phyloP scores from a whole-genome alignment of 371 early-diverging fungal genomes.

The Nematocida ironsii region DNA sequence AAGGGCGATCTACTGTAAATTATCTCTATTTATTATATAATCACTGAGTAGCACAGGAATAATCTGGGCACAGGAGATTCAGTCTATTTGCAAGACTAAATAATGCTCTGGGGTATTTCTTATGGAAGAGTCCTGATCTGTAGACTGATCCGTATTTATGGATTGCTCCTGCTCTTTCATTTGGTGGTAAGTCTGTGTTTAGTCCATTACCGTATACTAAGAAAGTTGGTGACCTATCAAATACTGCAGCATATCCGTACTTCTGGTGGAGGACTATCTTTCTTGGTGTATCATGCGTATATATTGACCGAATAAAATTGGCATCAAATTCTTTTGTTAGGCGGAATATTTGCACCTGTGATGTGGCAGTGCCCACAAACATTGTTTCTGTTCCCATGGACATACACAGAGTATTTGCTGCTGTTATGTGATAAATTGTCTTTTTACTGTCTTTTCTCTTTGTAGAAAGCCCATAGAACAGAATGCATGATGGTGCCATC shows the following conservation, averaged over 20 bases:
- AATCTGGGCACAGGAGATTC: not conserved
- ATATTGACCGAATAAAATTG: slow-evolving; percentile 32
- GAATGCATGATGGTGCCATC: slow-evolving; percentile 44
- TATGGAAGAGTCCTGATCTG: slow-evolving; percentile 50
- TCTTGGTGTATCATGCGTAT: slow-evolving; percentile 31
- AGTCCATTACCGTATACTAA: slow-evolving; percentile 40
- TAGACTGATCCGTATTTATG: slow-evolving; percentile 31
- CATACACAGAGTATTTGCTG: slow-evolving; percentile 31
- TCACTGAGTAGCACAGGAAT: not conserved
- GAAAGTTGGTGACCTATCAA: slow-evolving; percentile 45
- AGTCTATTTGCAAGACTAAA: slow-evolving; percentile 24
- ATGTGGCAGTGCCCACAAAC: slow-evolving; percentile 41
- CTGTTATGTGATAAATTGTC: slow-evolving; percentile 50
- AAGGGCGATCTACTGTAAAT: too few relatives aligned
- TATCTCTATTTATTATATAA: too few relatives aligned
- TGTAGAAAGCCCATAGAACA: slow-evolving; percentile 36
- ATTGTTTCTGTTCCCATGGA: slow-evolving; percentile 13
- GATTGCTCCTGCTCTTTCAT: slow-evolving; percentile 50
- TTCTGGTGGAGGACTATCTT: slow-evolving; percentile 29
- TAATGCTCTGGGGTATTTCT: not conserved
- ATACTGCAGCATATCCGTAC: slow-evolving; percentile 54
- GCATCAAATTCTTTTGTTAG: slow-evolving; percentile 19
- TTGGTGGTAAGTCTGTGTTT: not conserved
- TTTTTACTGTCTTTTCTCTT: slow-evolving; percentile 43
- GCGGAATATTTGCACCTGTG: slow-evolving; percentile 51